A percentile compares a stretch with the other conserved stretches of the same genome.
Evolutionary conservation across 768 basidiomycete species (phyloP).

Genomic region (Dendrothele bispora): DNA sequence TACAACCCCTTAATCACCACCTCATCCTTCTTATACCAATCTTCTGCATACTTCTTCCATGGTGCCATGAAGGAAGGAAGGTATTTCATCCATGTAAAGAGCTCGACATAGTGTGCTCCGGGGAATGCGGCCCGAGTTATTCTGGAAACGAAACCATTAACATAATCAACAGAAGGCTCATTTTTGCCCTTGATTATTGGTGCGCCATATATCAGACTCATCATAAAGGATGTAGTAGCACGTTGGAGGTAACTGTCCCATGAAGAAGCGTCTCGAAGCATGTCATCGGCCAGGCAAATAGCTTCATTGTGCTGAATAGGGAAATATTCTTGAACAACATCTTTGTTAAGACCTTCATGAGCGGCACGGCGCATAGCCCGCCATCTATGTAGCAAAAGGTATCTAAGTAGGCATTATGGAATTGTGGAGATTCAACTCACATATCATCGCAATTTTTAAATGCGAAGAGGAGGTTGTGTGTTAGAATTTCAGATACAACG

Average conservation of each 20-base stretch:
- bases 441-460: too few species aligned
- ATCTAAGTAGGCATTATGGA: too few species aligned
- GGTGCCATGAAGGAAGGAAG: conserved; percentile 25
- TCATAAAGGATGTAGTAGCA: conserved; percentile 13
- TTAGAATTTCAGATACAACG: too few species aligned
- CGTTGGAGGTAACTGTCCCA: conserved; percentile 29
- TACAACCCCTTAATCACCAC: conserved; percentile 11
- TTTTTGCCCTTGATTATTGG: conserved; percentile 9
- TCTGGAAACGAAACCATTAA: conserved; percentile 23
- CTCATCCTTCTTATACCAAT: conserved; percentile 10
- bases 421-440: too few species aligned
- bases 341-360: conserved; percentile 31
- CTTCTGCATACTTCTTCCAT: conserved; percentile 16
- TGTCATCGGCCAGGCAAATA: conserved; percentile 26
- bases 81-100: conserved; percentile 32
- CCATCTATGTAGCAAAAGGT: too few species aligned
- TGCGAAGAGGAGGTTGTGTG: too few species aligned
- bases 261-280: conserved; percentile 20
- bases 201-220: conserved; percentile 16
- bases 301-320: conserved; percentile 30
- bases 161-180: conserved; percentile 11
- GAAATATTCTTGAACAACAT: conserved; percentile 19
- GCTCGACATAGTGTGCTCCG: conserved; percentile 33
- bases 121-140: conserved; percentile 29
- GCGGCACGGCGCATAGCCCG: conserved; percentile 31